phyloP scores from a whole-genome alignment of 805 yeast genomes.

The Diddensiella santjacobensis region DNA sequence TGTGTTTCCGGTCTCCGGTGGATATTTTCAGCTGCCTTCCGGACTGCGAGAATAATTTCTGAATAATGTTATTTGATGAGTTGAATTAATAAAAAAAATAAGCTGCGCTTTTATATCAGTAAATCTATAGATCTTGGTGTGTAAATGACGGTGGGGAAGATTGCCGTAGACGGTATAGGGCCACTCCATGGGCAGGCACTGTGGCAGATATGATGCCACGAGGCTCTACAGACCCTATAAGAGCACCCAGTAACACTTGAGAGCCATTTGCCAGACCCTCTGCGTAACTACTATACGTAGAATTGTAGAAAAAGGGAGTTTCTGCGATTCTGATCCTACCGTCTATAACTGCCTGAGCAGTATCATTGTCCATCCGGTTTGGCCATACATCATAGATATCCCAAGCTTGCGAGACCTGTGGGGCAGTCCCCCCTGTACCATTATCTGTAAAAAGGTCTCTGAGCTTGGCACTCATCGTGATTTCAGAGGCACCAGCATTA shows the following conservation, averaged over 20 bases:
- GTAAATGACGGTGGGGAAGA: too few species aligned
- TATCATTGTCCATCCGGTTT: slow-evolving; percentile 5
- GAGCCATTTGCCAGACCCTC: slow-evolving; percentile 6
- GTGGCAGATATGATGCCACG: slow-evolving; percentile 1
- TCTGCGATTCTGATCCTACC: background rate
- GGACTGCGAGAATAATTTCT: too few species aligned
- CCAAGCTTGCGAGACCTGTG: slow-evolving; percentile 10
- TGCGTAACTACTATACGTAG: slow-evolving; percentile 8
- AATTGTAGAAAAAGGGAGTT: slow-evolving; percentile 4
- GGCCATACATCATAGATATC: slow-evolving; percentile 20
- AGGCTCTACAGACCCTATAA: slow-evolving; percentile 3
- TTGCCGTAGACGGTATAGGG: slow-evolving; percentile 7
- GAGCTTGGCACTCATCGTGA: slow-evolving; percentile 11
- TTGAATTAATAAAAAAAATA: too few species aligned
- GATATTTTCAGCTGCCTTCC: too few species aligned
- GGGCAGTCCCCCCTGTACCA: slow-evolving; percentile 15
- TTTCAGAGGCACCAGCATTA: slow-evolving; percentile 13
- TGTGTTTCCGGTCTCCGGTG: too few species aligned
- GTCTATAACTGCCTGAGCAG: background rate
- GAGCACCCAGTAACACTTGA: slow-evolving; percentile 4
- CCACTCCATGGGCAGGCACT: slow-evolving; percentile 8
- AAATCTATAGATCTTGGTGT: too few species aligned
- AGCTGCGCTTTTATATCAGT: too few species aligned
- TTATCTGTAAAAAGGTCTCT: slow-evolving; percentile 17
- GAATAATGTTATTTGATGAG: too few species aligned